phyloP scores from a whole-genome alignment of 805 yeast genomes.

The Saturnispora mendoncae region DNA sequence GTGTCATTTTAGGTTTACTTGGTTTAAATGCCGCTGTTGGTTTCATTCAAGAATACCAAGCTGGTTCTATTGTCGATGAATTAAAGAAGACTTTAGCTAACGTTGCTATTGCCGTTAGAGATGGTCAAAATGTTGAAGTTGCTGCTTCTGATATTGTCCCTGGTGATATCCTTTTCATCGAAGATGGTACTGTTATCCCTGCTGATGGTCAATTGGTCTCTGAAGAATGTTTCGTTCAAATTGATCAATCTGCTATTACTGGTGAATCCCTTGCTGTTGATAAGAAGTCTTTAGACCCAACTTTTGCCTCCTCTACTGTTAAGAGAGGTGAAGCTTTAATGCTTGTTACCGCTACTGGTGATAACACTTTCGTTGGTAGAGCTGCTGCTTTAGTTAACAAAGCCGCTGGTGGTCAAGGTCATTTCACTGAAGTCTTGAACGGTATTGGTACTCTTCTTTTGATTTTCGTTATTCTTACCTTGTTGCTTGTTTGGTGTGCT shows the following conservation, averaged over 20 bases:
- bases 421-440: conserved; percentile 94
- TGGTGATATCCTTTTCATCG: conserved; percentile 85
- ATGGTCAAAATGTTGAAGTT: conserved; percentile 66
- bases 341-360: conserved; percentile 94
- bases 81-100: conserved; percentile 91
- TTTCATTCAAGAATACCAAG: conserved; percentile 95
- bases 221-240: conserved; percentile 73
- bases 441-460: conserved; percentile 92
- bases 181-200: conserved; percentile 87
- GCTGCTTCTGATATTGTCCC: conserved; percentile 83
- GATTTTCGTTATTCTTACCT: conserved; percentile 80
- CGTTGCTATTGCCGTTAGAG: conserved; percentile 79
- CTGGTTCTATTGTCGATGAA: conserved; percentile 96
- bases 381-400: conserved; percentile 95
- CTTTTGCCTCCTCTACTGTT: conserved; percentile 88
- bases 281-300: conserved; percentile 78
- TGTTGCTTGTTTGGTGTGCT: conserved; percentile 86
- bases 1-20: conserved; percentile 87
- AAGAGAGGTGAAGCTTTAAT: conserved; percentile 93
- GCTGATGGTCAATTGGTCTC: conserved; percentile 86
- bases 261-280: conserved; percentile 97
- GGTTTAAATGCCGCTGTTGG: conserved; percentile 87
- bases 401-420: conserved; percentile 90
- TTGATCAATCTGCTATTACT: conserved; percentile 94
- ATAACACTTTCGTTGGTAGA: conserved; percentile 91